These are phyloP conservation scores for Vicia faba DNA, from an alignment of 306 rosid species.

Conservation along the genomic window DNA sequence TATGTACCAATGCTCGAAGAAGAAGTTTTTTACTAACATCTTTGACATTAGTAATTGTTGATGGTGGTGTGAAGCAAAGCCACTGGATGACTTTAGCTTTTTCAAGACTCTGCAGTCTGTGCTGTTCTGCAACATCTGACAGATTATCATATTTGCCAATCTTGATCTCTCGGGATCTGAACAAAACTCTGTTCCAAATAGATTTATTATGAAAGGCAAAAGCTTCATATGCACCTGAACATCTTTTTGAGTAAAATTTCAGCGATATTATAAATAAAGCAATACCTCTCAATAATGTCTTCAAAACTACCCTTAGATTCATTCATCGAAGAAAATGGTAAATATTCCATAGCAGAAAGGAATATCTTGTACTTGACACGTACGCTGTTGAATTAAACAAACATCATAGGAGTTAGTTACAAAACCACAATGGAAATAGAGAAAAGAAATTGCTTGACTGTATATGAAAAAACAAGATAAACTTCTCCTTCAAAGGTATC, in stretches of 20 bases:
- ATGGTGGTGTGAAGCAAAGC: constrained; percentile 98
- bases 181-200: constrained; percentile 69
- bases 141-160: constrained; percentile 58
- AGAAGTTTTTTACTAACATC: constrained; percentile 77
- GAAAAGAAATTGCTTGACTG: constrained; percentile 19
- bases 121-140: constrained; percentile 88
- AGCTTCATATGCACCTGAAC: constrained; percentile 30
- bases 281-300: constrained; percentile 88
- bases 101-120: constrained; percentile 85
- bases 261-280: constrained; percentile 13
- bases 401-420: constrained; percentile 34
- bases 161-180: constrained; percentile 89
- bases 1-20: constrained; percentile 75
- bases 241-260: constrained; percentile 13
- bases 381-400: constrained; percentile 57
- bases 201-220: constrained; percentile 31
- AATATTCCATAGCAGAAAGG: constrained; percentile 89
- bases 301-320: constrained; percentile 90
- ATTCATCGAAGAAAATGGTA: constrained; percentile 73
- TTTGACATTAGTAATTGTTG: constrained; percentile 71
- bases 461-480: constrained; percentile 16
- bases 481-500: constrained; percentile 11
- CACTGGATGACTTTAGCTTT: constrained; percentile 95
- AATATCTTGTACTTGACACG: constrained; percentile 90
- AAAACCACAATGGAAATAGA: constrained; percentile 15